A percentile compares a stretch with the other conserved stretches of the same genome.
phyloP scores from a whole-genome alignment of 768 basidiomycete genomes.

The Kwoniella dejecticola region DNA sequence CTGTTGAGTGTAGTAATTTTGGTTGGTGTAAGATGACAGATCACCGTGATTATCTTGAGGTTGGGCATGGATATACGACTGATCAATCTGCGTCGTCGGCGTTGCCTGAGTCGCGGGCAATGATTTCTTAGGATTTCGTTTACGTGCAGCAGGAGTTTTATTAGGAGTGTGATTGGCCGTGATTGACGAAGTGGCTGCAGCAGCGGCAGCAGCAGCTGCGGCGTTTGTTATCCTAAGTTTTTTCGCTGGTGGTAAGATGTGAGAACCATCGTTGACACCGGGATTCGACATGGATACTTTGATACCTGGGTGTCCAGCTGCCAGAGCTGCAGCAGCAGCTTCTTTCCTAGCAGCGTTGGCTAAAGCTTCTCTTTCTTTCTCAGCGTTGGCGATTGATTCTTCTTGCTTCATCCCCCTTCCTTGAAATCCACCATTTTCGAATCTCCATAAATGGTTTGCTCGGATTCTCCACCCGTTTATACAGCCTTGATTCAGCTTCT shows the following conservation, averaged over 20 bases:
- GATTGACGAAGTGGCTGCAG: background rate
- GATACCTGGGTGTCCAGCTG: conserved; percentile 45
- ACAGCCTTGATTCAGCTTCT: conserved; percentile 49
- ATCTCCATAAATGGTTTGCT: conserved; percentile 51
- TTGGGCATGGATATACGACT: background rate
- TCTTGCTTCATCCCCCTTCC: conserved; percentile 53
- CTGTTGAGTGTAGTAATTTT: background rate
- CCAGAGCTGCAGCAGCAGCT: conserved; percentile 48
- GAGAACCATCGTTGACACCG: conserved; percentile 17
- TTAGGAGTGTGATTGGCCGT: too few relatives aligned
- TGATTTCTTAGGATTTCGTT: too few relatives aligned
- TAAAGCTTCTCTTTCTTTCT: conserved; percentile 40
- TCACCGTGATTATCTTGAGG: background rate
- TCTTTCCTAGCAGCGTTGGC: conserved; percentile 44
- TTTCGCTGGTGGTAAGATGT: background rate
- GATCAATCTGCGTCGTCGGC: too few relatives aligned
- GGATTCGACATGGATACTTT: conserved; percentile 41
- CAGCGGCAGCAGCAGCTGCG: background rate
- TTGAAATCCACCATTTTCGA: conserved; percentile 51
- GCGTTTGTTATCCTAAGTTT: conserved; percentile 3
- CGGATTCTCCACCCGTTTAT: conserved; percentile 51
- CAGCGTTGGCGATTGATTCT: conserved; percentile 42
- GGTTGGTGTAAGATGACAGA: background rate
- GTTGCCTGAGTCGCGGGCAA: too few relatives aligned
- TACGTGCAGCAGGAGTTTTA: too few relatives aligned